A percentile compares a stretch with the other conserved stretches of the same genome.
phyloP scores from a whole-genome alignment of 768 basidiomycete genomes.

The Rhodotorula diobovata region DNA sequence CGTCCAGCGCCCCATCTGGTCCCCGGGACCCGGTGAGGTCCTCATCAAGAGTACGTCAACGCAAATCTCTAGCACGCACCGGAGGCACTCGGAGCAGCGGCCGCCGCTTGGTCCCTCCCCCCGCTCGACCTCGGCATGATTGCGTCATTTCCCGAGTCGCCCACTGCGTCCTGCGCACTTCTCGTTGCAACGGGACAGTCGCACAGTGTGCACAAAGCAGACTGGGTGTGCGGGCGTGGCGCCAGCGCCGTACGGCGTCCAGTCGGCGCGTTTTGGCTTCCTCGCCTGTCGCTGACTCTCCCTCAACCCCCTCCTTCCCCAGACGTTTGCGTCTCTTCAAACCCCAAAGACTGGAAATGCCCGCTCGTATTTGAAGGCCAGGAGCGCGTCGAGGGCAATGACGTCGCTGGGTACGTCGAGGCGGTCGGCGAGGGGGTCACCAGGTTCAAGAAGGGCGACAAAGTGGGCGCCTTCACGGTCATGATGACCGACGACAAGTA shows the following conservation, averaged over 20 bases:
- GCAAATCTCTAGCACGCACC: not conserved
- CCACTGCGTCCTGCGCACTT: too few relatives aligned
- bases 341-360: not conserved
- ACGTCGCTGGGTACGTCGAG: constrained; percentile 41
- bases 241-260: too few relatives aligned
- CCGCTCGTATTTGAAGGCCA: not conserved
- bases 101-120: too few relatives aligned
- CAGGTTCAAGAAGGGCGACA: constrained; percentile 41
- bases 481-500: constrained; percentile 37
- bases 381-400: constrained; percentile 39
- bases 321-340: constrained; percentile 23
- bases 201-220: too few relatives aligned
- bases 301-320: not conserved
- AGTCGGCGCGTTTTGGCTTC: too few relatives aligned
- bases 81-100: too few relatives aligned
- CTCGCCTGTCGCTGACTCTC: too few relatives aligned
- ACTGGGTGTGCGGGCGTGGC: too few relatives aligned
- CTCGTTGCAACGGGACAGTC: too few relatives aligned
- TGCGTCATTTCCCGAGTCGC: too few relatives aligned
- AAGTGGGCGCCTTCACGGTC: constrained; percentile 41
- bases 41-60: constrained; percentile 30
- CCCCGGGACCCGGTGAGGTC: constrained; percentile 16
- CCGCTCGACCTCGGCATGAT: too few relatives aligned
- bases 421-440: constrained; percentile 40
- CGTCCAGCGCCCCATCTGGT: constrained; percentile 10